Evolutionary conservation across 1,284 basidiomycete genomes (phyloP).

Genomic region (Neolentinus lepideus): DNA sequence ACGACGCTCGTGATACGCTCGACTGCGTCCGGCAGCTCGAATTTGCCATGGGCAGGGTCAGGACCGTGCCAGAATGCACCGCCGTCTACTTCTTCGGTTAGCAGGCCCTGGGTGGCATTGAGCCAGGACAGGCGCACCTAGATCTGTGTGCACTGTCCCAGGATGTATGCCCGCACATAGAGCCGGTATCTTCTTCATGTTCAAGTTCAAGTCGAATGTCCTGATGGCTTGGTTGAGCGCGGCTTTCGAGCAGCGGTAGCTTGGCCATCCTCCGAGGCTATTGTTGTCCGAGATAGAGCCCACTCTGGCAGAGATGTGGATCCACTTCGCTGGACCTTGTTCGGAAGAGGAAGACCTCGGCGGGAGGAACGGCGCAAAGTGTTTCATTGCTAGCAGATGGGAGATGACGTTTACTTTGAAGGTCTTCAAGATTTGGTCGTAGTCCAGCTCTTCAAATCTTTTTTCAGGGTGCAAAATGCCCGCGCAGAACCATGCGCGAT

Average conservation of each 20-base stretch:
- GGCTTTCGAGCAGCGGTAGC: constrained; percentile 69
- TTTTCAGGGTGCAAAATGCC: constrained; percentile 53
- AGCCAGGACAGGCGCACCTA: constrained; percentile 32
- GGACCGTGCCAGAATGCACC: constrained; percentile 30
- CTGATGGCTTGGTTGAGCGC: constrained; percentile 70
- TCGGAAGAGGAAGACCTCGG: constrained; percentile 10
- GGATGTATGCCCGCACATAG: constrained; percentile 56
- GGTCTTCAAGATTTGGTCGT: constrained; percentile 34
- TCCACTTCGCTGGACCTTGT: constrained; percentile 39
- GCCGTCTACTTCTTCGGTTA: constrained; percentile 18
- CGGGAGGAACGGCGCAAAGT: constrained; percentile 52
- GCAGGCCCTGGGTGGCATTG: constrained; percentile 27
- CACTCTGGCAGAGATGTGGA: constrained; percentile 55
- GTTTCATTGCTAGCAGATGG: constrained; percentile 56
- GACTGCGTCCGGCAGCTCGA: constrained; percentile 57
- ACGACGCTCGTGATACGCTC: constrained; percentile 52
- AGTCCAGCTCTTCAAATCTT: constrained; percentile 43
- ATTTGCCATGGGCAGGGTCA: constrained; percentile 28
- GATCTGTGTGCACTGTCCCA: constrained; percentile 52
- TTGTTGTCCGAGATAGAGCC: constrained; percentile 59
- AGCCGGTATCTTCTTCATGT: constrained; percentile 42
- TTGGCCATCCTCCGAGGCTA: constrained; percentile 60
- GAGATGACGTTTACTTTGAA: constrained; percentile 54
- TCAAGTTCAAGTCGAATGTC: constrained; percentile 60
- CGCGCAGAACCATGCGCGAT: constrained; percentile 50